Percentiles rank a stretch among this genome's conserved stretches.
These are phyloP conservation scores for Lenzites betulinus DNA, from an alignment of 768 basidiomycete species.

Conservation along the genomic window DNA sequence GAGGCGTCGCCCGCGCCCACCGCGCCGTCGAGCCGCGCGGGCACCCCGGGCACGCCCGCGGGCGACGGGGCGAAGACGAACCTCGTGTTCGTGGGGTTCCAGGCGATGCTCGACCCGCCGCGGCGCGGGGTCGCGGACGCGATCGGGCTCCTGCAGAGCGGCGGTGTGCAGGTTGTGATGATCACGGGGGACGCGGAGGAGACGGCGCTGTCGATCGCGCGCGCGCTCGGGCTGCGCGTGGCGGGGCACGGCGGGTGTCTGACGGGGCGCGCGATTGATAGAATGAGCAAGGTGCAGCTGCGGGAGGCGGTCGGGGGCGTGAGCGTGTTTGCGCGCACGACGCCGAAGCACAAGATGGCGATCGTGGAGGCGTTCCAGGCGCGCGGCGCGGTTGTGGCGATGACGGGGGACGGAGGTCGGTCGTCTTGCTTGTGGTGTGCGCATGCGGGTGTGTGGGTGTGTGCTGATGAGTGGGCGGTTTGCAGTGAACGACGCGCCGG, in stretches of 20 bases:
- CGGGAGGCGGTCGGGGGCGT: conserved; percentile 79
- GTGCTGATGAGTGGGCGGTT: conserved; percentile 6
- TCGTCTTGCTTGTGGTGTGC: conserved; percentile 6
- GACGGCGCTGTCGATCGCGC: conserved; percentile 88
- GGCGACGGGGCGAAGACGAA: conserved; percentile 43
- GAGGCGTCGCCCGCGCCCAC: conserved; percentile 34
- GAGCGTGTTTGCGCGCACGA: conserved; percentile 93
- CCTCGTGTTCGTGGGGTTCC: conserved; percentile 89
- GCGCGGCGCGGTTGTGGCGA: conserved; percentile 88
- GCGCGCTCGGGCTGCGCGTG: conserved; percentile 79
- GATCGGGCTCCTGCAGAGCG: conserved; percentile 75
- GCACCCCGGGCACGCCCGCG: conserved; percentile 29
- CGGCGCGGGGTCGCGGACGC: conserved; percentile 92
- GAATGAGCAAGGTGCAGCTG: conserved; percentile 78
- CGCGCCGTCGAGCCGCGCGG: conserved; percentile 26
- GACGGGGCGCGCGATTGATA: conserved; percentile 69
- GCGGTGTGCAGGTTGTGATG: conserved; percentile 97
- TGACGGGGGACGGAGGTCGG: conserved; percentile 96
- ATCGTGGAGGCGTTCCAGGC: conserved; percentile 94
- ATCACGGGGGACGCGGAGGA: conserved; percentile 95
- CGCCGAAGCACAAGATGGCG: conserved; percentile 96
- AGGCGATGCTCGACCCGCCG: conserved; percentile 95
- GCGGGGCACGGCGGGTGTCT: conserved; percentile 39
- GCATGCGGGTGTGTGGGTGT: neutral
- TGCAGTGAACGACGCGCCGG: conserved; percentile 92